phyloP scores from a whole-genome alignment of 352 stramenopile genomes.

The Globisporangium abappressorium region DNA sequence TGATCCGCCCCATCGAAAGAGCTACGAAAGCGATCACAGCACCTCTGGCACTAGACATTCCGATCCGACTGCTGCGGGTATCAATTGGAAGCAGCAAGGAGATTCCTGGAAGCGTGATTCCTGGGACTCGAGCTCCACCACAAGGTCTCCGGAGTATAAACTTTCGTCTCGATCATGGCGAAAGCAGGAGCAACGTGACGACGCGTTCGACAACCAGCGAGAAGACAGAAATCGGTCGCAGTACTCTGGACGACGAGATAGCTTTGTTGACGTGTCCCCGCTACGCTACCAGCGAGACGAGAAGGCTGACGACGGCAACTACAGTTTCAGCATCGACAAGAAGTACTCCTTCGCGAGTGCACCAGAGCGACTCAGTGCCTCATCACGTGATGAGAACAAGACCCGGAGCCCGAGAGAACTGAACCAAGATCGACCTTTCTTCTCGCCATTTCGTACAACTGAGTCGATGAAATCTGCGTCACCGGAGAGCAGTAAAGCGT shows the following conservation, averaged over 20 bases:
- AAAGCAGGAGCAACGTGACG: background rate
- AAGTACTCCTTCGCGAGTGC: background rate
- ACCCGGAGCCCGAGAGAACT: background rate
- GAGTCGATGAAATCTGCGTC: background rate
- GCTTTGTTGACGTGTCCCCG: constrained; percentile 6
- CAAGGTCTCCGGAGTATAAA: background rate
- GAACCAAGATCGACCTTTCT: background rate
- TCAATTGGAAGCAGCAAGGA: background rate
- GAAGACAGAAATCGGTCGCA: background rate
- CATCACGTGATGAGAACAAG: background rate
- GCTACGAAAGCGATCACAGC: background rate
- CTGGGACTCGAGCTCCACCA: background rate
- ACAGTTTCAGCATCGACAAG: background rate
- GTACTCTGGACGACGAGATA: background rate
- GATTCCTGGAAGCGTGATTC: background rate
- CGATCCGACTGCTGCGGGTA: background rate
- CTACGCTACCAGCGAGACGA: constrained; percentile 6
- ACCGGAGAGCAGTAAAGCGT: background rate
- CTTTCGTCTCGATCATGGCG: background rate
- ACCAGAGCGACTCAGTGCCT: background rate
- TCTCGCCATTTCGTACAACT: constrained; percentile 7
- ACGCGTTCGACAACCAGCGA: background rate
- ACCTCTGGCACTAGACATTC: background rate
- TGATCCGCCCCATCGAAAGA: background rate
- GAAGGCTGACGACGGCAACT: background rate